phyloP scores from a whole-genome alignment of 306 rosid genomes.

The Gastrolobium villosum region DNA sequence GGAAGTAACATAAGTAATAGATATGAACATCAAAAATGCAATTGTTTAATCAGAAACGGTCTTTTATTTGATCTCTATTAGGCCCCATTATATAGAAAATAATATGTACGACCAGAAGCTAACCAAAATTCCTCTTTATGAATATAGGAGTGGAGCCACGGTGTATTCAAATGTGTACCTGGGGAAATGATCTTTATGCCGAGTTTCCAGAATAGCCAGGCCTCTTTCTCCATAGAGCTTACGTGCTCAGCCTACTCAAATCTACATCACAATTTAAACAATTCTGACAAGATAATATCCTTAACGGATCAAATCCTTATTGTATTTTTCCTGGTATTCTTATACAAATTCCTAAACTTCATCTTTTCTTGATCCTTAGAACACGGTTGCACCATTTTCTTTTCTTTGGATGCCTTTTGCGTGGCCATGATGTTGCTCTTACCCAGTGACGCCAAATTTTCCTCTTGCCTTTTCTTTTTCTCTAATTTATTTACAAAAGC shows the following conservation, averaged over 20 bases:
- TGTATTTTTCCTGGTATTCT: conserved; percentile 53
- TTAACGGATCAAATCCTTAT: conserved; percentile 67
- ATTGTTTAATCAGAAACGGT: not conserved
- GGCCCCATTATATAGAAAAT: not conserved
- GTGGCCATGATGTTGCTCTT: conserved; percentile 49
- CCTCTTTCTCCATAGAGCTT: conserved; percentile 72
- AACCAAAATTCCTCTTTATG: conserved; percentile 32
- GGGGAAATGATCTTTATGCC: conserved; percentile 71
- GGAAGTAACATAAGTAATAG: conserved; percentile 1
- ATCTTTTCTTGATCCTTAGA: conserved; percentile 49
- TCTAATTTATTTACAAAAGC: conserved; percentile 36
- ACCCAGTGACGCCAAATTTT: not conserved
- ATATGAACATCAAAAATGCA: not conserved
- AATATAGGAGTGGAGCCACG: conserved; percentile 67
- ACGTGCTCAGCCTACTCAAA: conserved; percentile 49
- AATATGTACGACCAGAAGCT: not conserved
- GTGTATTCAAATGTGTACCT: conserved; percentile 57
- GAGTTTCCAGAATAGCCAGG: conserved; percentile 48
- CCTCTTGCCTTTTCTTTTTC: not conserved
- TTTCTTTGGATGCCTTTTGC: conserved; percentile 35
- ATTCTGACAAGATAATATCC: conserved; percentile 54
- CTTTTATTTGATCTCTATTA: not conserved
- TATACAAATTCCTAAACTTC: conserved; percentile 57
- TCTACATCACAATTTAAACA: conserved; percentile 32
- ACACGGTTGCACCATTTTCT: conserved; percentile 36